Conservation (phyloP, 2,329 filamentous ascomycete genomes). For the Xylariales sp. region DNA sequence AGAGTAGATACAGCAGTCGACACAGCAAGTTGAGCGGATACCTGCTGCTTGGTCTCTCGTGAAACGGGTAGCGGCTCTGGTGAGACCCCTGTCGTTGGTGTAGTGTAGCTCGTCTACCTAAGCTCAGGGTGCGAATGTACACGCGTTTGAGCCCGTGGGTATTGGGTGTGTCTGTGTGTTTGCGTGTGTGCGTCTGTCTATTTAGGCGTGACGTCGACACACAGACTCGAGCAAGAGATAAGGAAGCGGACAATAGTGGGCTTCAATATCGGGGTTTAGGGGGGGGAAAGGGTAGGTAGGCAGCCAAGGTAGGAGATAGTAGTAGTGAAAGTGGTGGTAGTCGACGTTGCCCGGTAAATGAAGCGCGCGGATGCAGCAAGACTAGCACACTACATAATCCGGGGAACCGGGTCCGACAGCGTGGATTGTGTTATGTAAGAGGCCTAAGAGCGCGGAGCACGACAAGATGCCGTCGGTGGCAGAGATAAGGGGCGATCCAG, state of each 20-base stretch:
- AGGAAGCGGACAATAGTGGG: conserved; percentile 27
- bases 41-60: conserved; percentile 35
- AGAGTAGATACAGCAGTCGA: conserved; percentile 20
- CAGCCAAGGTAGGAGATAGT: conserved; percentile 2
- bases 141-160: conserved; percentile 27
- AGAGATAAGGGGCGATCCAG: conserved; percentile 53
- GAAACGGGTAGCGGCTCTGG: conserved; percentile 26
- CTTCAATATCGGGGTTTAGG: conserved; percentile 22
- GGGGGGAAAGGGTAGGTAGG: background rate
- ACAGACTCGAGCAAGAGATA: conserved; percentile 6
- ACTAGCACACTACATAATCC: conserved; percentile 58
- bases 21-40: conserved; percentile 29
- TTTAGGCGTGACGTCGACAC: conserved; percentile 26
- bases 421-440: conserved; percentile 51
- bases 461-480: conserved; percentile 36
- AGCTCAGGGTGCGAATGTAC: conserved; percentile 10
- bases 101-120: conserved; percentile 23
- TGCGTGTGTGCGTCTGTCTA: conserved; percentile 1
- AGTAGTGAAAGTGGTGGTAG: background rate
- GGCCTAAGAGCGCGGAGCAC: conserved; percentile 26
- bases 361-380: conserved; percentile 52
- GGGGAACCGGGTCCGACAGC: conserved; percentile 55
- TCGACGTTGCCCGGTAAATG: conserved; percentile 27
- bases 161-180: background rate
- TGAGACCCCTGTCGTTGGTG: conserved; percentile 25